These are phyloP conservation scores for Geotrichum siamense DNA, from an alignment of 1,139 yeast species.

Conservation along the genomic window DNA sequence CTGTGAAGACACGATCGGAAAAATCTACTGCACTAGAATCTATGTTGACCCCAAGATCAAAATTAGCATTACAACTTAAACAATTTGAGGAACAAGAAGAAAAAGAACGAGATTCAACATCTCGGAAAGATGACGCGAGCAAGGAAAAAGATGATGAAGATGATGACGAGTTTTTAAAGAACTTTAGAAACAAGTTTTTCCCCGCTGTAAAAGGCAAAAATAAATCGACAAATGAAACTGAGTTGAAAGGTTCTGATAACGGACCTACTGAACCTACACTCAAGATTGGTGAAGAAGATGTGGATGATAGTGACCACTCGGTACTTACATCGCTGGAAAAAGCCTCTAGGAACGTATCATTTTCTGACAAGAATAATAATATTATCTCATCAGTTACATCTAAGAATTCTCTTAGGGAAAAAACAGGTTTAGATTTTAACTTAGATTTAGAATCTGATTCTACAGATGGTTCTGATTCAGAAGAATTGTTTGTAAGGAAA, in stretches of 20 bases:
- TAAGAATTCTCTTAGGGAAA: neutral
- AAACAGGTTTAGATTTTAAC: neutral
- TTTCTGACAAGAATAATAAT: neutral
- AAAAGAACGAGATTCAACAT: neutral
- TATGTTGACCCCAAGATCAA: conserved; percentile 10
- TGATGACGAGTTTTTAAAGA: conserved; percentile 14
- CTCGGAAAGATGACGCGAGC: neutral
- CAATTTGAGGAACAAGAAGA: conserved; percentile 3
- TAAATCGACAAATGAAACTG: neutral
- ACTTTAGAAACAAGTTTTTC: conserved; percentile 8
- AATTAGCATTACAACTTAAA: conserved; percentile 3
- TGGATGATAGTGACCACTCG: neutral
- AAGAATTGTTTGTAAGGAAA: neutral
- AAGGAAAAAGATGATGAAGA: conserved; percentile 9
- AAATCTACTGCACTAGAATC: neutral
- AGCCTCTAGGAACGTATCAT: neutral
- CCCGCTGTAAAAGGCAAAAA: neutral
- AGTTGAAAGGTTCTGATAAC: neutral
- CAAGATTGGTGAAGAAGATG: conserved; percentile 1
- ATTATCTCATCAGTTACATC: neutral
- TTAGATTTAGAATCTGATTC: neutral
- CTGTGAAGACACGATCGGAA: neutral
- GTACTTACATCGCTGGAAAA: neutral
- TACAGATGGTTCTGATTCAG: neutral
- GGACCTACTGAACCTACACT: too few relatives aligned